Evolutionary conservation across 2,329 filamentous ascomycete species (phyloP).

Genomic region (Colletotrichum trifolii): DNA sequence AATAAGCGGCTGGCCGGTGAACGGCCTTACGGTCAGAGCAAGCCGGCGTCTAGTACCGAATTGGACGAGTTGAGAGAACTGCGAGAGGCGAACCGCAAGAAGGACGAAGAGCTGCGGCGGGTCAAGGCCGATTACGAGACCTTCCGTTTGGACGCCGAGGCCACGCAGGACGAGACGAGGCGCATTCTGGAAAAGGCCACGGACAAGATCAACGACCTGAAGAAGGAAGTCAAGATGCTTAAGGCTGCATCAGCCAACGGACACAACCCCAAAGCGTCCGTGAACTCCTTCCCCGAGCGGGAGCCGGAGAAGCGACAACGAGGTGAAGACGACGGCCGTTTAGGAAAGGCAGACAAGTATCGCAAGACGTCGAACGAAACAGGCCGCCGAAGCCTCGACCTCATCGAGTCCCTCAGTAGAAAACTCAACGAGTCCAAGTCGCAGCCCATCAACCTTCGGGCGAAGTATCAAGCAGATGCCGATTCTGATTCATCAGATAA

Average conservation of each 20-base stretch:
- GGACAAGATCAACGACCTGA: conserved; percentile 65
- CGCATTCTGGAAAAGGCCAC: conserved; percentile 67
- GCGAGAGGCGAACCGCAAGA: conserved; percentile 53
- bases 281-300: conserved; percentile 8
- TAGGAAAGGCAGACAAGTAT: conserved; percentile 27
- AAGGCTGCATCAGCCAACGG: conserved; percentile 45
- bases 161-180: conserved; percentile 65
- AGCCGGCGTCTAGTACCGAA: conserved; percentile 9
- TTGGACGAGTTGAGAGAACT: conserved; percentile 44
- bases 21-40: conserved; percentile 16
- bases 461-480: conserved; percentile 49
- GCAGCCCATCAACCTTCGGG: conserved; percentile 44
- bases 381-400: conserved; percentile 43
- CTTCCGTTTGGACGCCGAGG: conserved; percentile 64
- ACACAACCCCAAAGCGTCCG: conserved; percentile 11
- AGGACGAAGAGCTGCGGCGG: conserved; percentile 61
- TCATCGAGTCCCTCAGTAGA: conserved; percentile 35
- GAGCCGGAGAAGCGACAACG: conserved; percentile 19
- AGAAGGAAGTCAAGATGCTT: conserved; percentile 61
- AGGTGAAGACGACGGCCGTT: conserved; percentile 14
- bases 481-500: conserved; percentile 25
- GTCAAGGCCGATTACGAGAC: conserved; percentile 64
- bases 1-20: conserved; percentile 44
- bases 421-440: conserved; percentile 38
- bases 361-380: conserved; percentile 16